Base-by-base conservation (phyloP, 1,284 basidiomycete genomes). In the Flammula alnicola region DNA sequence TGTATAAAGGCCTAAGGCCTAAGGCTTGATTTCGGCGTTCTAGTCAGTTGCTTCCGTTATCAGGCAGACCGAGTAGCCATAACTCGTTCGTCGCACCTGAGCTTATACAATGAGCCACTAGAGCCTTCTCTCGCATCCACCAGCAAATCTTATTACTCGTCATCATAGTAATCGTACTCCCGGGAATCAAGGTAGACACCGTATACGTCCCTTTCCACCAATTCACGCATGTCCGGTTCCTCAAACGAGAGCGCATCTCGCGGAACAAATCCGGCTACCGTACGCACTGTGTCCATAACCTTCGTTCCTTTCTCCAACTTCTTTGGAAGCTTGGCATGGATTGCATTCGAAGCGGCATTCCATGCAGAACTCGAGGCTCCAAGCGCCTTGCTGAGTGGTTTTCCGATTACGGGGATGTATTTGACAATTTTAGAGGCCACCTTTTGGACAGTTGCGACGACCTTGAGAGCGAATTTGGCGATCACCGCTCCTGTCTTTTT, bases 381-480 rank as follows among this genome's bases (percentile, higher is more conserved):
- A 8, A 50, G 10, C 1, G 33, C 41, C 11, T 43, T 29, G 4
- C 46, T 29, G 4, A 49, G 25, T 6, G 35, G 23, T 20, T 47
- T 47, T 1, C 50, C 45, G 1, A 52, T 14, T 1, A 32, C 45
- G 1, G 50, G 50, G 6, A 52, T 30, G 14, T 44, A 35, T 8
- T 5, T 25, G 1, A 41, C 16, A 1, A 25, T 44, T n/a, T 46
- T 53, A 12, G 36, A 14, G 4, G 37, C 22, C 7, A 51, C 30
- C 11, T 44, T 38, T 14, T 37, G 25, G 7, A 36, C 50, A 16
- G 51, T 47, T 5, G 48, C 41, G 8, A 27, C 23, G 12, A 56
- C 26, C 20, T 56, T 56, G 17, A 56, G 51, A 19, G 42, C 44
- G 5, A 56, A 30, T 38, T 56, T 56, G 37, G 39, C 48, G 16